Base-by-base conservation (phyloP, 176 grass and related monocot species). In the Oryza brachyantha region DNA sequence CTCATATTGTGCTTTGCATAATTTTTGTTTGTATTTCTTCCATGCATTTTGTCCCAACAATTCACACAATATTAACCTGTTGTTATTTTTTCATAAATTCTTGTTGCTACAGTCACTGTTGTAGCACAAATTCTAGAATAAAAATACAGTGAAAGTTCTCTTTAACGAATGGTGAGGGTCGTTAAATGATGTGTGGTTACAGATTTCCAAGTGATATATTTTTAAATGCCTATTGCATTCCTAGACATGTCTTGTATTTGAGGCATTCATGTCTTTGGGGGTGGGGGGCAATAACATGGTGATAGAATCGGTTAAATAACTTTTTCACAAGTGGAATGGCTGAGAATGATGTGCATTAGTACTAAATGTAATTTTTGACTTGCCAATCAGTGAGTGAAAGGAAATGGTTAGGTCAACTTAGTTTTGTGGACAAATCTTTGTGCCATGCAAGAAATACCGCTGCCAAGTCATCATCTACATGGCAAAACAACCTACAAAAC, bases 1-100 rank as follows among this genome's bases (percentile, higher is more conserved):
- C 76, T 29, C 69, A 79, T 35, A 75, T 65, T 66, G 43, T 81
- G 24, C 43, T 83, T 43, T 86, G 45, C 32, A 86, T 77, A 73
- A 46, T 16, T 67, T 50, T 65, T 17, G 9, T 59, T 65, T 17
- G 9, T 64, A 62, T 75, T 29, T 13, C 16, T 72, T 26, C 34
- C 8, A 0, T 37, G 26, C 43, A 36, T 78, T 16, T 58, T 82
- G 66, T 76, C 50, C 61, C 43, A 40, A 74, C 31, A 52, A 52
- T 21, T 52, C 27, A 64, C 2, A 13, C 11, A 25, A 73, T 16
- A 83, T 75, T 29, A 21, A 25, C 58, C 17, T 19, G 21, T 41
- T 79, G 19, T n/a, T 79, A 38, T 69, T 79, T 80, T 34, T 77
- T 62, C 9, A 13, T 68, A 70, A 84, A 62, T 57, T 41, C 35